phyloP scores from a whole-genome alignment of 352 stramenopile genomes.

The Phytophthora podocarpi region DNA sequence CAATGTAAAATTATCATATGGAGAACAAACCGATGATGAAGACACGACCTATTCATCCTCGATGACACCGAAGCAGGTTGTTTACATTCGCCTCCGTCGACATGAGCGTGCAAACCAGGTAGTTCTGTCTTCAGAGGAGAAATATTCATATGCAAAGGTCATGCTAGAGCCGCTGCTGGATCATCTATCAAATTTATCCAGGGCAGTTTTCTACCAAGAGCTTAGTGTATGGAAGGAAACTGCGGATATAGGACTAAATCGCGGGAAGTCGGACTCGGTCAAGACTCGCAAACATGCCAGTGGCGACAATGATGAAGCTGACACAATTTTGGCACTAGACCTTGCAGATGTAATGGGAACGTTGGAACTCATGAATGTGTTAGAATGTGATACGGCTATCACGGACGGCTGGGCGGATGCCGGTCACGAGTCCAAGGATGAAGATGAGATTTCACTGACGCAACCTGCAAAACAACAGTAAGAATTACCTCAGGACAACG shows the following conservation, averaged over 20 bases:
- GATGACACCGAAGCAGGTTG: constrained; percentile 1
- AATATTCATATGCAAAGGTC: constrained; percentile 10
- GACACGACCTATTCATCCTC: background rate
- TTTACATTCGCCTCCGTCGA: constrained; percentile 4
- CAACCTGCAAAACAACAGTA: background rate
- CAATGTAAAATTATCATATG: background rate
- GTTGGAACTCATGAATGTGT: background rate
- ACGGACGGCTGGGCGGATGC: background rate
- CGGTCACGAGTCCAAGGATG: background rate
- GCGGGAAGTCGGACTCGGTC: background rate
- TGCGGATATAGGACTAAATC: background rate
- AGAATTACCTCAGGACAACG: too few relatives aligned
- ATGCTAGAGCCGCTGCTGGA: constrained; percentile 12
- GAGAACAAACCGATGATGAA: background rate
- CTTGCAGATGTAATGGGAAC: background rate
- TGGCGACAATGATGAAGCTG: background rate
- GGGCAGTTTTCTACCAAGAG: constrained; percentile 15
- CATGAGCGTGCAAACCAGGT: constrained; percentile 10
- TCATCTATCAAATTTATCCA: constrained; percentile 12
- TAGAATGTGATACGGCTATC: background rate
- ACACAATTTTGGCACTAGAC: background rate
- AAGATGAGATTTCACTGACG: background rate
- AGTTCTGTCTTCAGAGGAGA: constrained; percentile 9
- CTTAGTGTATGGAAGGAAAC: constrained; percentile 9
- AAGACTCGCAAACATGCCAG: background rate